Evolutionary conservation across 2,329 filamentous ascomycete genomes (phyloP).

Genomic region (Cladosporium sp.): DNA sequence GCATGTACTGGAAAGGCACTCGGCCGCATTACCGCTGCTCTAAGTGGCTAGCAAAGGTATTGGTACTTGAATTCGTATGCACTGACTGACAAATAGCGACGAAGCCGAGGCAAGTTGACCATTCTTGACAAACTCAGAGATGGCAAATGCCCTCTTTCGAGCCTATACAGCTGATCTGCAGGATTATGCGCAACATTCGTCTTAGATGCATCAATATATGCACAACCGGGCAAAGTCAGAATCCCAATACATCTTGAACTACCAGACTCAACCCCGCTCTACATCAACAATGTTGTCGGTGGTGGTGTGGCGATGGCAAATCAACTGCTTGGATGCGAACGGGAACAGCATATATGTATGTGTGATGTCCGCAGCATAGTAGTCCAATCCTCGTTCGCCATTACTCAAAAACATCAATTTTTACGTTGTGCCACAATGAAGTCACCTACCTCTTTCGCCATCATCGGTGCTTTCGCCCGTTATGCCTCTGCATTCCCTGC

Average conservation of each 20-base stretch:
- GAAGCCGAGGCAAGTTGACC: not conserved
- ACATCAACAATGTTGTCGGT: not conserved
- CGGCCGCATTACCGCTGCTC: not conserved
- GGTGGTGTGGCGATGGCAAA: not conserved
- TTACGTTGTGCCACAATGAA: not conserved
- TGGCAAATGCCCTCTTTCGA: not conserved
- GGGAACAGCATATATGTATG: not conserved
- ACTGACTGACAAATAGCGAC: too few relatives aligned
- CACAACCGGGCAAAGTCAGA: not conserved
- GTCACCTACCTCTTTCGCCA: not conserved
- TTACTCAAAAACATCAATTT: not conserved
- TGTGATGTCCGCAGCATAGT: not conserved
- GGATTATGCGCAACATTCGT: not conserved
- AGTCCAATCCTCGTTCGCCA: not conserved
- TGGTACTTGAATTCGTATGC: too few relatives aligned
- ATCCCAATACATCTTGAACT: not conserved
- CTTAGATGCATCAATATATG: not conserved
- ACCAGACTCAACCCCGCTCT: not conserved
- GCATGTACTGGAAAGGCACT: not conserved
- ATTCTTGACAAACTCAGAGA: not conserved
- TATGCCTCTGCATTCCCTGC: conserved; percentile 13
- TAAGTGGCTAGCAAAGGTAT: not conserved
- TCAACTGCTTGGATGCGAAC: not conserved
- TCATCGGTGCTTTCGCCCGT: not conserved
- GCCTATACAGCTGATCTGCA: not conserved